Evolutionary conservation across 1,284 basidiomycete species (phyloP), one percentile per base, ranked within the genome.

Genomic region (Pascua guehoae): DNA sequence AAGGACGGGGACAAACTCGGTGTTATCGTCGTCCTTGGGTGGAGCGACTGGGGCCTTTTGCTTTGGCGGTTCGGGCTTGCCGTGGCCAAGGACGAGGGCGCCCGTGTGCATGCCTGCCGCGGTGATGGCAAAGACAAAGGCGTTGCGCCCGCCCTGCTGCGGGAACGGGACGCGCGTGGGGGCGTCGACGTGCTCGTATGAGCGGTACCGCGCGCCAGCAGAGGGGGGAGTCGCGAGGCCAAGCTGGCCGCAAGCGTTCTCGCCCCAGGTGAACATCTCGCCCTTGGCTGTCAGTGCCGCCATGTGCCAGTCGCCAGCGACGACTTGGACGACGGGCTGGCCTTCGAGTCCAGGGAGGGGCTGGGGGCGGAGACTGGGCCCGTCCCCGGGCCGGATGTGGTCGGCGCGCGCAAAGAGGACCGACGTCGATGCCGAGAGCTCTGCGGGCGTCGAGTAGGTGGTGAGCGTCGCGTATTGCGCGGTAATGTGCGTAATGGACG

Each of bases 71-170:
- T 32, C 24, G 24, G 24, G 24, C 24, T 32, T 32, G 24, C 24
- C 24, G 46, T 61, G 61, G 69, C 91, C 88, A 37, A 93, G 86
- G 1, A 89, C 88, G 49, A 94, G 78, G 0, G 89, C 89, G 11
- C 90, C 91, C 56, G 84, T 88, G 68, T 94, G 91, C 90, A 90
- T 91, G 12, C 91, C 91, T 0, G 85, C 83, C 5, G 89, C 88
- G 5, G 88, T 82, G 10, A 86, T 85, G 5, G 82, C 82, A 65
- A 92, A 88, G 63, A 88, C 90, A 66, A 88, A 93, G 61, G 80
- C 79, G 50, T 86, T 80, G 12, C 65, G 50, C 11, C 54, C 60
- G 41, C 61, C 56, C 11, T 51, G 59, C 12, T 43, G 46, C 16
- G 56, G 53, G 67, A 93, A 92, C 54, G 79, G 75, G 41, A 93